phyloP scores from a whole-genome alignment of 192 early-diverging fungal species.

The Borealophlyctis nickersoniae region DNA sequence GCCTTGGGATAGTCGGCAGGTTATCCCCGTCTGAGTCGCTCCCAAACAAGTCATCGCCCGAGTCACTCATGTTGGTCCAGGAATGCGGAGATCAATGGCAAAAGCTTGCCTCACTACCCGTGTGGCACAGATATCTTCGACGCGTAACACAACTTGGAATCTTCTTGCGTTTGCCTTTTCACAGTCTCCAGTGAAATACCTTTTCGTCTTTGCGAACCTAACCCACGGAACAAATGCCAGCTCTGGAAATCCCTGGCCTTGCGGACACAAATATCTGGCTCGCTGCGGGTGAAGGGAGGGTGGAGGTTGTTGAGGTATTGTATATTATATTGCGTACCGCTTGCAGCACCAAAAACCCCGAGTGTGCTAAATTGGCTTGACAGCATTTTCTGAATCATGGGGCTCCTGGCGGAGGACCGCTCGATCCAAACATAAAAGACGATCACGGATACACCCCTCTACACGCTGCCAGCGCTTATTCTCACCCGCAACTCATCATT shows the following conservation, averaged over 20 bases:
- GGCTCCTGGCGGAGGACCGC: conserved; percentile 14
- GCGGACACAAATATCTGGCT: conserved; percentile 61
- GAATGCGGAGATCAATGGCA: no score
- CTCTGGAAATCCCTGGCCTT: conserved; percentile 15
- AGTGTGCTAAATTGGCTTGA: conserved; percentile 47
- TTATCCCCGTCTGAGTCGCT: no score
- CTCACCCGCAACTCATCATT: conserved; percentile 60
- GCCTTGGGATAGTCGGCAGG: no score
- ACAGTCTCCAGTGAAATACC: no score
- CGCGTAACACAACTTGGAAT: no score
- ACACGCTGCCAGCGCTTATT: conserved; percentile 77
- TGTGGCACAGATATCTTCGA: no score
- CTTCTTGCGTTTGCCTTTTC: no score
- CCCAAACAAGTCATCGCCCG: no score
- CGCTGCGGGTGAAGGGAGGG: conserved; percentile 61
- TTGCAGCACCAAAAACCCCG: background rate
- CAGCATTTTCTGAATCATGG: conserved; percentile 43
- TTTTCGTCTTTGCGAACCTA: no score
- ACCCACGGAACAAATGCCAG: conserved; percentile 15
- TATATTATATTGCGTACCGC: background rate
- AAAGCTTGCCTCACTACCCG: no score
- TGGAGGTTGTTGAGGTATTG: conserved; percentile 55
- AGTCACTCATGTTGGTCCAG: no score
- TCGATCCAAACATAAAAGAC: conserved; percentile 65
- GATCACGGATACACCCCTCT: conserved; percentile 78